Conservation (phyloP, 257 asterid species). For the Nicotiana knightiana region DNA sequence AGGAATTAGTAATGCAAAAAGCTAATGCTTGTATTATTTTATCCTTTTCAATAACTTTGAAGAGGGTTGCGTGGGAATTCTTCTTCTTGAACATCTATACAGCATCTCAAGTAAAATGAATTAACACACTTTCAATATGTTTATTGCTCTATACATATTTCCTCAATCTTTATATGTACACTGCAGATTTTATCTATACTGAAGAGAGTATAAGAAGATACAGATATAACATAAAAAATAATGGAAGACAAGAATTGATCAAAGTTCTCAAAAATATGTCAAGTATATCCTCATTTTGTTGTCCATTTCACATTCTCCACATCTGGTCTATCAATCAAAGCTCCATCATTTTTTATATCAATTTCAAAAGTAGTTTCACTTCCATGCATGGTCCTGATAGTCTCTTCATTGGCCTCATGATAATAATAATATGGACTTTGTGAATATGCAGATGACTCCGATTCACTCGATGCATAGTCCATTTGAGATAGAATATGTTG, state of each 20-base stretch:
- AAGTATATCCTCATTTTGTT: neutral
- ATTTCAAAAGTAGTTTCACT: slow-evolving; percentile 1
- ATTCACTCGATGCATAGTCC: slow-evolving; percentile 20
- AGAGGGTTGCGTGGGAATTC: too few relatives aligned
- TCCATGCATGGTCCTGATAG: slow-evolving; percentile 1
- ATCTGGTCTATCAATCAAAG: too few relatives aligned
- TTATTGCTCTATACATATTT: neutral
- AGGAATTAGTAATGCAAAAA: too few relatives aligned
- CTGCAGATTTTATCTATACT: neutral
- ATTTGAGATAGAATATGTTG: slow-evolving; percentile 10
- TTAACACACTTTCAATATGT: neutral
- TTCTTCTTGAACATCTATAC: too few relatives aligned
- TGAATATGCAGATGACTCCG: slow-evolving; percentile 27
- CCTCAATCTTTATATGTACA: neutral
- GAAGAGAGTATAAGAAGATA: neutral
- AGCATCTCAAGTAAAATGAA: neutral
- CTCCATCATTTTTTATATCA: neutral
- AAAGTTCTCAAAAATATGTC: neutral
- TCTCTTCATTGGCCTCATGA: slow-evolving; percentile 6
- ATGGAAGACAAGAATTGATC: neutral
- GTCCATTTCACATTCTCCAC: neutral
- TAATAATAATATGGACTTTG: slow-evolving; percentile 16
- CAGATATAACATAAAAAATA: neutral
- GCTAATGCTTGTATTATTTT: too few relatives aligned
- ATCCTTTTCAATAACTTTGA: too few relatives aligned